Evolutionary conservation across 2,329 filamentous ascomycete genomes (phyloP).

Genomic region (Hypomyces perniciosus): DNA sequence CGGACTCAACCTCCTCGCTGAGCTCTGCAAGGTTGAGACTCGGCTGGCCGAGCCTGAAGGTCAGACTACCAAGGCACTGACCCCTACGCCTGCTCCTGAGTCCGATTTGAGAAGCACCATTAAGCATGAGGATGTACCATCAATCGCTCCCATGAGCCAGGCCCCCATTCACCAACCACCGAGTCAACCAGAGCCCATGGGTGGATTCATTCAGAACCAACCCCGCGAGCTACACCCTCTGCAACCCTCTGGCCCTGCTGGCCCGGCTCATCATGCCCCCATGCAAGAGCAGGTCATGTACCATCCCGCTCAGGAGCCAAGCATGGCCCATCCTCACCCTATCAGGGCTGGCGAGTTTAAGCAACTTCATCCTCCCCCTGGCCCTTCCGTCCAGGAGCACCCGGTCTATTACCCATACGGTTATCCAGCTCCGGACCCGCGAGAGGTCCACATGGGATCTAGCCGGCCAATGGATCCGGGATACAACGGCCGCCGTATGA

Average conservation of each 20-base stretch:
- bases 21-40: constrained; percentile 29
- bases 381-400: constrained; percentile 14
- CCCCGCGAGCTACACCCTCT: constrained; percentile 14
- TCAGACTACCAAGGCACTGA: constrained; percentile 4
- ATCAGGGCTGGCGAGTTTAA: constrained; percentile 24
- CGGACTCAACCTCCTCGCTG: constrained; percentile 29
- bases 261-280: constrained; percentile 18
- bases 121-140: constrained; percentile 20
- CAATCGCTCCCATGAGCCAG: constrained; percentile 18
- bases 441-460: constrained; percentile 24
- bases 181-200: constrained; percentile 9
- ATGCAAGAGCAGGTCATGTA: constrained; percentile 18
- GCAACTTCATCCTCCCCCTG: constrained; percentile 19
- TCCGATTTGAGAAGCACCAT: constrained; percentile 18
- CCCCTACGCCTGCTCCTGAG: constrained; percentile 1
- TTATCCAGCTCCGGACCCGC: constrained; percentile 24
- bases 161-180: constrained; percentile 20
- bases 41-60: constrained; percentile 19
- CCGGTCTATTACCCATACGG: constrained; percentile 24
- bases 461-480: constrained; percentile 27
- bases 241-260: constrained; percentile 21
- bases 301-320: constrained; percentile 21
- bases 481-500: constrained; percentile 27
- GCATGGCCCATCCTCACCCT: constrained; percentile 19
- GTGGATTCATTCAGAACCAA: constrained; percentile 20